Base-by-base conservation (phyloP, 78 protist species). In the Dictyostelium capitatum region DNA sequence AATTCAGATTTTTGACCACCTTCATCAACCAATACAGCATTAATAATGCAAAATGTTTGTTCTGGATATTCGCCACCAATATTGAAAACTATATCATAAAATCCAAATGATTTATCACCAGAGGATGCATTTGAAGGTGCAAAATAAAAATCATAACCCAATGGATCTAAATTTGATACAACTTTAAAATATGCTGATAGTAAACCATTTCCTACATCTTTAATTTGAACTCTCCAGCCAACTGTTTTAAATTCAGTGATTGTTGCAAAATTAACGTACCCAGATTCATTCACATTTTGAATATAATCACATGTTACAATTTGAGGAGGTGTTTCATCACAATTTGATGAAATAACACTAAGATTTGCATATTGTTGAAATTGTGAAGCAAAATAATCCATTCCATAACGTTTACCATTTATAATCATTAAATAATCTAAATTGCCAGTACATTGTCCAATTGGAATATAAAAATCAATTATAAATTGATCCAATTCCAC, bases 251-350 rank as follows among this genome's bases (percentile, higher is more conserved):
- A 28, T 67, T 67, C 25, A 51, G 17, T 50, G 43, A 37, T 1
- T 37, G 2, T 1, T 37, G 43, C 43, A 37, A 37, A 37, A 37
- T 2, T 37, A 2, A 37, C 43, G 2, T 37, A 37, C 2, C 43
- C 43, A 37, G 43, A 37, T 25, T 54, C 37, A 43, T 23, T 28
- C 4, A 17, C 6, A 14, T 17, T 53, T 75, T 11, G 12, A 74
- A 32, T 32, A 4, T 0, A 0, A 25, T 7, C 8, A 15, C 10
- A 9, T 51, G 43, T 37, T 25, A 50, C 25, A 28, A 50, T 75
- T 37, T 37, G 43, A 23, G 64, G 64, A 50, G 82, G 67, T 25
- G 28, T 37, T 75, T 75, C 64, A 25, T 75, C 37, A 75, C 57
- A 43, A 67, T 32, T n/a, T 30, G 75, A 25, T 12, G 48, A 67